Base-by-base conservation (phyloP, 2,329 filamentous ascomycete genomes). In the Hortaea sp. region DNA sequence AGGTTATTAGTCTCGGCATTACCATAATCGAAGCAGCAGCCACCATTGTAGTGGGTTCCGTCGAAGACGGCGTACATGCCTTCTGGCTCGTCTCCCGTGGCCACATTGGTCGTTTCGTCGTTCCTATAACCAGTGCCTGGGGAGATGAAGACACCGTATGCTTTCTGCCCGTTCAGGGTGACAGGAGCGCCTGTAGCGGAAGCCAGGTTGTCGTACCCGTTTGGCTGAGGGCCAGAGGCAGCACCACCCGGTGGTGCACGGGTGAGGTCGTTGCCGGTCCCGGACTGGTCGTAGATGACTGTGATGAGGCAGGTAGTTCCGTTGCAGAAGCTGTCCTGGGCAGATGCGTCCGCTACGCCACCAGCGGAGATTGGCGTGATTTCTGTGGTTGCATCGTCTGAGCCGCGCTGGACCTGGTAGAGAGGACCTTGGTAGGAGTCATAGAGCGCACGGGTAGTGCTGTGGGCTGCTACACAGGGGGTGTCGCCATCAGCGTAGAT, bases 121-220 rank as follows among this genome's bases (percentile, higher is more conserved):
- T 78, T 81, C 50, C 79, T 74, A 63, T 83, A 83, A 29, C 79
- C 79, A n/a, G 73, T 79, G 5, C 77, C 77, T 0, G 79, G 78
- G 0, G 76, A 72, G 38, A 81, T 56, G 55, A 79, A 81, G 51
- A 82, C 75, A 12, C 79, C 79, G 53, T 82, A 83, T 0, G 75
- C 79, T 62, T 78, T 81, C 32, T 76, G 62, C 0, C 78, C 78
- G 28, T 50, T 43, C 35, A 83, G 54, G 0, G 72, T 78, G 13
- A 82, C 76, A 0, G 79, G 79, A 0, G 79, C 79, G n/a, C 73
- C 79, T 41, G 65, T 75, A 0, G 79, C 78, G 44, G 69, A 70
- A 38, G 79, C 77, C 20, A 79, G 60, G 57, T 79, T 77, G 61
- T 82, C 79, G 56, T 72, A 75, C 38, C 77, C 77, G 57, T 73